Conservation (phyloP, 2,329 filamentous ascomycete genomes). For the Cercospora berteroae region DNA sequence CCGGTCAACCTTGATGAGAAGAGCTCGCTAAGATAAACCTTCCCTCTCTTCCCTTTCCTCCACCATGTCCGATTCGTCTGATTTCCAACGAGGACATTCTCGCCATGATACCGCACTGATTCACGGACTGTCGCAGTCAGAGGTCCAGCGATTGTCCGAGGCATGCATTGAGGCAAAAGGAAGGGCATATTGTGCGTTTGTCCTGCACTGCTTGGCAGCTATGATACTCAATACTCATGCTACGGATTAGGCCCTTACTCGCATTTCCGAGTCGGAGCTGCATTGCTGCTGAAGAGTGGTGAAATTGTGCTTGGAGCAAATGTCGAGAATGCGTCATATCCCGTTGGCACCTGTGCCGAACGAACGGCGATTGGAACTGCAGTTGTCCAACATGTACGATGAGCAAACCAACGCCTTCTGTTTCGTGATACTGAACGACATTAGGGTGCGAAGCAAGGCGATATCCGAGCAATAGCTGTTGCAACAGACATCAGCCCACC, state of each 20-base stretch:
- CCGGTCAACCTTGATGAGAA: background rate
- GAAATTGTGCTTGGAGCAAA: conserved; percentile 70
- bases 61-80: conserved; percentile 37
- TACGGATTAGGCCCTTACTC: conserved; percentile 69
- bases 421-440: background rate
- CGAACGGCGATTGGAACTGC: conserved; percentile 82
- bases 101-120: conserved; percentile 44
- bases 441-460: conserved; percentile 41
- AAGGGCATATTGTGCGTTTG: conserved; percentile 70
- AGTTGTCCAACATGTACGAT: conserved; percentile 50
- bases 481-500: conserved; percentile 64
- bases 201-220: background rate
- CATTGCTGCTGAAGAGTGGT: conserved; percentile 60
- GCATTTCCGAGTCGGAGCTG: conserved; percentile 83
- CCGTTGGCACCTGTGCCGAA: conserved; percentile 94
- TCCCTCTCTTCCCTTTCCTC: conserved; percentile 27
- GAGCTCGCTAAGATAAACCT: conserved; percentile 8
- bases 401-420: background rate
- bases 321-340: conserved; percentile 89
- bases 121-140: conserved; percentile 56
- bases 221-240: background rate
- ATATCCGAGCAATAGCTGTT: conserved; percentile 79
- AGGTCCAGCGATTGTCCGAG: conserved; percentile 64
- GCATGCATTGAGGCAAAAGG: conserved; percentile 69
- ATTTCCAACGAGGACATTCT: conserved; percentile 37